Evolutionary conservation across 257 asterid genomes (phyloP), one percentile per base, ranked within the genome.

Genomic region (Scutellaria minor): DNA sequence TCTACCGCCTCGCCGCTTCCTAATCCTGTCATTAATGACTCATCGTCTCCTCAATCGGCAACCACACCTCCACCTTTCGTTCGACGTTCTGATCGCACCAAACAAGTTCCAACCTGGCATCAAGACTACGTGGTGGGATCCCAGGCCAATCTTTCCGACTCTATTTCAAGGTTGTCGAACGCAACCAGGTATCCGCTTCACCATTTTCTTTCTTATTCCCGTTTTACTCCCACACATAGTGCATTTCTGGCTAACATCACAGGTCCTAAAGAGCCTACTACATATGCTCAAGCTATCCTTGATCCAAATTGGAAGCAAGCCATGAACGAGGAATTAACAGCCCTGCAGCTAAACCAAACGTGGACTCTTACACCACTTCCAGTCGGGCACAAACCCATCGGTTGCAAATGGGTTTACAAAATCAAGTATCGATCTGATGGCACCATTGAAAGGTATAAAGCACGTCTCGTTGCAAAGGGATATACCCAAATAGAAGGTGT

Each of bases 1-100:
- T 2, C 27, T 1, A 2, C 1, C 1, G 2, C 1, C 2, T 22
- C 2, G 2, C 1, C 1, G 2, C 27, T 2, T 22, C 1, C 27
- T 1, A 22, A 22, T n/a, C n/a, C n/a, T 1, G 27, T 2, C 2
- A 1, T 22, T 2, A 2, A 22, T 22, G 2, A 1, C 2, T 2
- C 27, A 22, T 22, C 2, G 2, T 2, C 27, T 22, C 1, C 27
- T 1, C 27, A n/a, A n/a, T n/a, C 2, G 2, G 27, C 1, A 22
- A 1, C 2, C 27, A 2, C 1, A 22, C 2, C 27, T 22, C 1
- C 27, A 1, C 27, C 1, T 22, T 2, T 1, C 2, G 27, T 22
- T 2, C 27, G 27, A 22, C 27, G 2, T 22, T 22, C 27, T 22
- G 1, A 22, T 22, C 27, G 27, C 27, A 22, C 27, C 27, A 22